Conservation (phyloP, 257 asterid genomes). For the Phtheirospermum japonicum region DNA sequence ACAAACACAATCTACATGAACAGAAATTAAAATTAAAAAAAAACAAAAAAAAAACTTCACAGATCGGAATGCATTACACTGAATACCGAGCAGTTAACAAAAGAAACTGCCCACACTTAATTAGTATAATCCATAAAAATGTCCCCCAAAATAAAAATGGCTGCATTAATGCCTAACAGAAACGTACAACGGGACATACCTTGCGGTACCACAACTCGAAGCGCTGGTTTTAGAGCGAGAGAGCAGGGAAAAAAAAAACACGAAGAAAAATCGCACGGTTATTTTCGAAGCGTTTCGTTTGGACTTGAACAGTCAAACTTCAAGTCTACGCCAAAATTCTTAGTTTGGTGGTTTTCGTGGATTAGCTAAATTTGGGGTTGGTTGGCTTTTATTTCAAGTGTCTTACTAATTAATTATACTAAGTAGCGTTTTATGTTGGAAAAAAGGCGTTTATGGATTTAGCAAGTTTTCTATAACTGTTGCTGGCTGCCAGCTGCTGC, state of each 20-base stretch:
- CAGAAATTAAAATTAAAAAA: no score
- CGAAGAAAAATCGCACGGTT: background rate
- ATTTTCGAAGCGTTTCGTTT: background rate
- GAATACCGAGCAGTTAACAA: no score
- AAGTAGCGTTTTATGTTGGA: background rate
- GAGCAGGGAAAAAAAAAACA: background rate
- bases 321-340: slow-evolving; percentile 31
- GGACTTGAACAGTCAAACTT: slow-evolving; percentile 28
- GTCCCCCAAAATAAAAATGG: background rate
- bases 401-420: background rate
- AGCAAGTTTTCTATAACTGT: no score
- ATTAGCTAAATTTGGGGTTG: slow-evolving; percentile 9
- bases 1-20: slow-evolving; percentile 6
- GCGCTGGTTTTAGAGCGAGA: slow-evolving; percentile 13
- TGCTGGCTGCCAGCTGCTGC: no score
- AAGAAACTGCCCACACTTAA: background rate
- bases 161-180: slow-evolving; percentile 15
- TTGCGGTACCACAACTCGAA: slow-evolving; percentile 20
- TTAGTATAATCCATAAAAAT: background rate
- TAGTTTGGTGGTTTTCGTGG: slow-evolving; percentile 9
- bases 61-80: slow-evolving; percentile 34
- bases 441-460: background rate
- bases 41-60: slow-evolving; percentile 14
- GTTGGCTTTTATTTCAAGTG: background rate
- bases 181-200: slow-evolving; percentile 27